Base-by-base conservation (phyloP, 768 basidiomycete genomes). In the Mycena indigotica region DNA sequence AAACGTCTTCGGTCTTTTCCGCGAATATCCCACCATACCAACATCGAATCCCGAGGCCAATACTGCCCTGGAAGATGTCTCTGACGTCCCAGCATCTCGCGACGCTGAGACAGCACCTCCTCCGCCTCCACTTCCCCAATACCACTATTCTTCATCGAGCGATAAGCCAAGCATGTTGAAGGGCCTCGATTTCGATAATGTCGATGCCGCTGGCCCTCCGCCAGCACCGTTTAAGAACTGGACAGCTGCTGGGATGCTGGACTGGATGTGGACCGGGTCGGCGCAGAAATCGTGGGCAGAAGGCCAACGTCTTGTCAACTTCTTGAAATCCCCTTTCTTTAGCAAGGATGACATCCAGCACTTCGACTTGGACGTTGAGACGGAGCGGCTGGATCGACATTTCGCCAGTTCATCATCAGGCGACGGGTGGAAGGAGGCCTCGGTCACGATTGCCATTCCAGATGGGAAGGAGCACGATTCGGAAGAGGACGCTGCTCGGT, bases 231-330 rank as follows among this genome's bases (percentile, higher is more conserved):
- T 69, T 26, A 25, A 38, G 1, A 67, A 60, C 52, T 57, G 53
- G 28, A 60, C 44, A 0, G 59, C 52, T 0, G 60, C 12, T 23
- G 56, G 23, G 1, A 30, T 69, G 1, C 65, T 69, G 65, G 29
- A 51, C 10, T 69, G 66, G 66, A 63, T 65, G 17, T 62, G 64
- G 44, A 58, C 53, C 3, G 58, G 60, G 2, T 60, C 55, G 2
- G 30, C 19, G 2, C 25, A 12, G 5, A 38, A 61, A 45, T 40
- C 50, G 4, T 4, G 51, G 0, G 26, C 55, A 1, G 51, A 58
- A 50, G 38, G 30, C 29, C 23, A 35, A 1, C 45, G 48, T 17
- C 32, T 55, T 2, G 30, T 49, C 24, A 32, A 32, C 13, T 66
- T 71, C 40, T n/a, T 66, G 3, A n/a, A 21, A 5, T 25, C 53